A percentile compares a stretch with the other conserved stretches of the same genome.
phyloP scores from a whole-genome alignment of 1,284 basidiomycete genomes.

The Mixia osmundae region DNA sequence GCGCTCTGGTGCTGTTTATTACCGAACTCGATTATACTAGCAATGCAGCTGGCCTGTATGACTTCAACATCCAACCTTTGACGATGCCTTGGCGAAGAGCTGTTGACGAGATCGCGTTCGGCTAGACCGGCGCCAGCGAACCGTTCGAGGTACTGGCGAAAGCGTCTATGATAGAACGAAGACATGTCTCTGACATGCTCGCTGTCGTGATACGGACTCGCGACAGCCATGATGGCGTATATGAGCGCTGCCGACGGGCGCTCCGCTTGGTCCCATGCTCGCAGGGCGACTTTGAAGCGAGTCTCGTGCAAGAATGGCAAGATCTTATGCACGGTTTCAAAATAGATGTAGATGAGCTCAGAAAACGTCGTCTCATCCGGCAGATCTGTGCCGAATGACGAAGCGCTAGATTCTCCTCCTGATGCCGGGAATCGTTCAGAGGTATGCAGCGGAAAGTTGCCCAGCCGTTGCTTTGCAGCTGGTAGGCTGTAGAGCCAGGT shows the following conservation, averaged over 20 bases:
- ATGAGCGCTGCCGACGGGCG: background rate
- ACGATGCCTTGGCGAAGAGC: too few species aligned
- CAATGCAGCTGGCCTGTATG: too few species aligned
- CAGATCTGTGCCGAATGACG: too few species aligned
- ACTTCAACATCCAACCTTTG: too few species aligned
- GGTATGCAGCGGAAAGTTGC: too few species aligned
- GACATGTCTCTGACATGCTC: background rate
- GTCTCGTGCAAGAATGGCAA: background rate
- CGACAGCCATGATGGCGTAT: background rate
- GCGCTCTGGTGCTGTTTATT: background rate
- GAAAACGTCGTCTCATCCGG: background rate
- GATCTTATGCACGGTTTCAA: background rate
- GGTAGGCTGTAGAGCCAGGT: too few species aligned
- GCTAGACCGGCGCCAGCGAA: too few species aligned
- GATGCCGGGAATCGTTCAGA: too few species aligned
- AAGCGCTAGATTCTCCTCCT: too few species aligned
- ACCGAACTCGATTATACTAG: background rate
- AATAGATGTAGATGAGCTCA: background rate
- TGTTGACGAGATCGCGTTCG: too few species aligned
- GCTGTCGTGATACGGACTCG: background rate
- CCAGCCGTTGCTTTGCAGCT: too few species aligned
- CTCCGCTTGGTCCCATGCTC: background rate
- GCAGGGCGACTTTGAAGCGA: background rate
- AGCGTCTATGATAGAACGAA: background rate
- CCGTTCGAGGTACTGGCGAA: too few species aligned